A percentile compares a stretch with the other conserved stretches of the same genome.
Evolutionary conservation across 23 red algal genomes (phyloP).

Genomic region (Pyropia yezoensis): DNA sequence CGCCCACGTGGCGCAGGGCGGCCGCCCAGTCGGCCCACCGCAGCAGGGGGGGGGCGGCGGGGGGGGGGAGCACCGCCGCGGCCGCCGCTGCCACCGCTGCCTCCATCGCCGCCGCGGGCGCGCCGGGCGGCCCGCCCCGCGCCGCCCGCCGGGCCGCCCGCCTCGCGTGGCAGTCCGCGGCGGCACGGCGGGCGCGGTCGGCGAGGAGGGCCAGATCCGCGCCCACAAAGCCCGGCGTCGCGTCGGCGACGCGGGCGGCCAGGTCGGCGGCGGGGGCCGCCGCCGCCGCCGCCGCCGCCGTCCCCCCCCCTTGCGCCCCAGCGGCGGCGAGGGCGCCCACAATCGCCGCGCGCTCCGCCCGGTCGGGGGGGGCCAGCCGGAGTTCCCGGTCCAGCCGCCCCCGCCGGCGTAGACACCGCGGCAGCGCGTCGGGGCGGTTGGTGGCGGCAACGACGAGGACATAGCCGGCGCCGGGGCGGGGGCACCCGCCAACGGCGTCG

Average conservation of each 20-base stretch:
- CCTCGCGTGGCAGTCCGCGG: slow-evolving; percentile 40
- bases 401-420: slow-evolving; percentile 13
- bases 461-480: slow-evolving; percentile 3
- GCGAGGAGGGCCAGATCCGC: slow-evolving; percentile 39
- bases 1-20: no score
- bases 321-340: slow-evolving; percentile 15
- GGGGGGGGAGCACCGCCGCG: no score
- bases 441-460: slow-evolving; percentile 56
- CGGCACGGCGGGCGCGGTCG: slow-evolving; percentile 1
- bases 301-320: neutral
- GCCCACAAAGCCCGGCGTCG: slow-evolving; percentile 61
- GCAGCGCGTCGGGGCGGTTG: slow-evolving; percentile 32
- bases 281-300: no score
- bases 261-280: neutral
- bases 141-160: slow-evolving; percentile 25
- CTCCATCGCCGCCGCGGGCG: no score
- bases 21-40: no score
- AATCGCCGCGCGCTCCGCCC: slow-evolving; percentile 21
- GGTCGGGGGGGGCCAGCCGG: slow-evolving; percentile 10
- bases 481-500: slow-evolving; percentile 4
- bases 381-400: slow-evolving; percentile 55
- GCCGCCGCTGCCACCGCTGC: no score
- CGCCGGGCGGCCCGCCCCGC: slow-evolving; percentile 52
- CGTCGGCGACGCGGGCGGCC: slow-evolving; percentile 23
- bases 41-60: no score